Percentiles rank a stretch among this genome's conserved stretches.
Conservation (phyloP, 371 early-diverging fungal species). For the Actinomortierella wolfii region DNA sequence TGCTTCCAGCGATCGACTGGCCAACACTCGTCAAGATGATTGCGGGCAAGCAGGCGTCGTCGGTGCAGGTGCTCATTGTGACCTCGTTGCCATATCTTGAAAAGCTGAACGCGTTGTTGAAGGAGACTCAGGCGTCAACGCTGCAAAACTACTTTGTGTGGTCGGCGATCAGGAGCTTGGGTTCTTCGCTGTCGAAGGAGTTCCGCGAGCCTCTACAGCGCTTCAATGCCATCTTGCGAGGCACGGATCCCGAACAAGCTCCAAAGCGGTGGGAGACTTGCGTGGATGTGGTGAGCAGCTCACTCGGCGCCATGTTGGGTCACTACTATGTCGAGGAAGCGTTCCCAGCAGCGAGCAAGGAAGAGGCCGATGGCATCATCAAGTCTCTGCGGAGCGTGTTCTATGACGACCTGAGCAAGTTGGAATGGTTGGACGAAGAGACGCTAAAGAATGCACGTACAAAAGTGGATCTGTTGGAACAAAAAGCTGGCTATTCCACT, state of each 20-base stretch:
- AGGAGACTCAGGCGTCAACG: slow-evolving; percentile 36
- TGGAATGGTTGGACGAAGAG: slow-evolving; percentile 61
- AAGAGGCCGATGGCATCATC: slow-evolving; percentile 50
- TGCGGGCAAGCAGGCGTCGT: no score
- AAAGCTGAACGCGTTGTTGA: slow-evolving; percentile 49
- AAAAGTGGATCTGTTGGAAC: slow-evolving; percentile 52
- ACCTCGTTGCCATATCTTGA: slow-evolving; percentile 53
- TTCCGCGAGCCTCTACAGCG: slow-evolving; percentile 40
- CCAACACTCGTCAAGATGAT: no score
- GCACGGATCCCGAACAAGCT: slow-evolving; percentile 29
- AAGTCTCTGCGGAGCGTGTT: slow-evolving; percentile 51
- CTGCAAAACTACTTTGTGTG: slow-evolving; percentile 57
- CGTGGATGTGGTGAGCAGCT: slow-evolving; percentile 20
- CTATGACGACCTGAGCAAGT: slow-evolving; percentile 39
- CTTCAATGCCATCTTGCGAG: slow-evolving; percentile 24
- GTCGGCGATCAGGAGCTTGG: slow-evolving; percentile 45
- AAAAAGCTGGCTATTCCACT: slow-evolving; percentile 62
- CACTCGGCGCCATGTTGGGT: slow-evolving; percentile 35
- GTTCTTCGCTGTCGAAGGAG: slow-evolving; percentile 44
- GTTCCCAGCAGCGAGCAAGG: slow-evolving; percentile 49
- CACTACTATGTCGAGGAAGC: slow-evolving; percentile 31
- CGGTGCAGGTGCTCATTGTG: slow-evolving; percentile 50
- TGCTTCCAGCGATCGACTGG: slow-evolving; percentile 57
- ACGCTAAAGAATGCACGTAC: slow-evolving; percentile 55
- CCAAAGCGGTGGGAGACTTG: slow-evolving; percentile 41